Evolutionary conservation across 2,329 filamentous ascomycete species (phyloP).

Genomic region (Chaetomiaceae sp.): DNA sequence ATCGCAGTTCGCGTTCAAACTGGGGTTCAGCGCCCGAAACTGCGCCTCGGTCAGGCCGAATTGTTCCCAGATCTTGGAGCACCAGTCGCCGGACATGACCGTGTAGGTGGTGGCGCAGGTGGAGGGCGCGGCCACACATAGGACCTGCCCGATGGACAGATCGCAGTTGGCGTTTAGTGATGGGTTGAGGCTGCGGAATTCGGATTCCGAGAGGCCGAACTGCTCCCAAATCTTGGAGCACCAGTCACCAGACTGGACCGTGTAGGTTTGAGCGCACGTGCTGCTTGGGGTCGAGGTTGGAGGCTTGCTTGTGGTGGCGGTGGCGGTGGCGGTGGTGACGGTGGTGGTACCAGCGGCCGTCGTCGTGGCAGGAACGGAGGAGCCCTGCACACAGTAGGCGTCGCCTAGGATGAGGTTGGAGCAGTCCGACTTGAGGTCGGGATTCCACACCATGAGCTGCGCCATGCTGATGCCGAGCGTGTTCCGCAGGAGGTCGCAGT

Average conservation of each 20-base stretch:
- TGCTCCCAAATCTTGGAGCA: slow-evolving; percentile 3
- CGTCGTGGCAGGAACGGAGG: background rate
- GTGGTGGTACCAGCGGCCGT: background rate
- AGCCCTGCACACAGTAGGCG: slow-evolving; percentile 2
- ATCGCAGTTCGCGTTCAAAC: background rate
- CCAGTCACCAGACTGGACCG: background rate
- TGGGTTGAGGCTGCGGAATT: slow-evolving; percentile 1
- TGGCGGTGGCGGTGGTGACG: background rate
- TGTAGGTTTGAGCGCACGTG: background rate
- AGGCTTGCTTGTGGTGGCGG: background rate
- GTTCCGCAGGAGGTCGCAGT: background rate
- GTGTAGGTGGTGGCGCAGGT: background rate
- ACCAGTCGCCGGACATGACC: background rate
- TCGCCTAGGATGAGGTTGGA: slow-evolving; percentile 1
- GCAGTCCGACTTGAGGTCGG: slow-evolving; percentile 2
- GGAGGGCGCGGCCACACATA: background rate
- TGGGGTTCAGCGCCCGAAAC: slow-evolving; percentile 1
- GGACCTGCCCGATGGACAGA: background rate
- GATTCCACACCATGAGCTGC: slow-evolving; percentile 4
- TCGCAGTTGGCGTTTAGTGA: background rate
- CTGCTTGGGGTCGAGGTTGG: background rate
- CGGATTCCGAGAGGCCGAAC: background rate
- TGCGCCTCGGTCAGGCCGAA: background rate
- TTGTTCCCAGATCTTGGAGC: slow-evolving; percentile 2
- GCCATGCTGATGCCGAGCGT: slow-evolving; percentile 5